Evolutionary conservation across 2,329 filamentous ascomycete genomes (phyloP).

Genomic region (Ophiostoma sp.): DNA sequence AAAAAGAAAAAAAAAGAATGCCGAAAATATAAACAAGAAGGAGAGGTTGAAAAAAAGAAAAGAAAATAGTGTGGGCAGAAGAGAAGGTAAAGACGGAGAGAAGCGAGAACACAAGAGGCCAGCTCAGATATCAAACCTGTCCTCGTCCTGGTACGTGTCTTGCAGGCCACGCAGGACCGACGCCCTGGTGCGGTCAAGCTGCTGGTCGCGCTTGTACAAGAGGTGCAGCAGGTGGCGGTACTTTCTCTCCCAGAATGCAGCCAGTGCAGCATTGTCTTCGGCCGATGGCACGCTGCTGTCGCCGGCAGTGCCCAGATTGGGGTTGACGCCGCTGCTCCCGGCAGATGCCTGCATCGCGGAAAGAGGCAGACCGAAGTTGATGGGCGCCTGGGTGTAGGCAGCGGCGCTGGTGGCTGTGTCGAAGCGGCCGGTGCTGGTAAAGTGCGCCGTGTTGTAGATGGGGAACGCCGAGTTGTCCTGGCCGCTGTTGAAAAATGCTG

Average conservation of each 20-base stretch:
- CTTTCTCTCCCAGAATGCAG: conserved; percentile 47
- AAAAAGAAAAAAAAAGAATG: background rate
- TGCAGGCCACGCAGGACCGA: conserved; percentile 40
- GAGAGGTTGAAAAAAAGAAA: background rate
- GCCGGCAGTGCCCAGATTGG: background rate
- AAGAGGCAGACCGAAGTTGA: background rate
- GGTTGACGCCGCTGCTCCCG: background rate
- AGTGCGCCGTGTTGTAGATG: background rate
- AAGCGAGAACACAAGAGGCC: background rate
- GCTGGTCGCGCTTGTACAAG: conserved; percentile 48
- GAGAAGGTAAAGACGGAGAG: background rate
- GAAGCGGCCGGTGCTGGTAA: background rate
- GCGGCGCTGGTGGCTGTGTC: background rate
- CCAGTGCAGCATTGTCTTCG: conserved; percentile 29
- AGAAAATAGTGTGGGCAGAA: background rate
- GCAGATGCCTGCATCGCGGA: background rate
- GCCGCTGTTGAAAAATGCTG: background rate
- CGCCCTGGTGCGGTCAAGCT: conserved; percentile 42
- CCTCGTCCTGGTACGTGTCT: conserved; percentile 15
- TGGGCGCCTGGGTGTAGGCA: background rate
- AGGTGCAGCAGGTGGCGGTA: conserved; percentile 53
- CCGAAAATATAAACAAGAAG: background rate
- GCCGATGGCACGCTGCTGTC: background rate
- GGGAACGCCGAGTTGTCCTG: background rate
- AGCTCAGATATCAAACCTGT: conserved; percentile 10